A percentile compares a stretch with the other conserved stretches of the same genome.
phyloP scores from a whole-genome alignment of 305 asterid species.

The Fraxinus velutina region DNA sequence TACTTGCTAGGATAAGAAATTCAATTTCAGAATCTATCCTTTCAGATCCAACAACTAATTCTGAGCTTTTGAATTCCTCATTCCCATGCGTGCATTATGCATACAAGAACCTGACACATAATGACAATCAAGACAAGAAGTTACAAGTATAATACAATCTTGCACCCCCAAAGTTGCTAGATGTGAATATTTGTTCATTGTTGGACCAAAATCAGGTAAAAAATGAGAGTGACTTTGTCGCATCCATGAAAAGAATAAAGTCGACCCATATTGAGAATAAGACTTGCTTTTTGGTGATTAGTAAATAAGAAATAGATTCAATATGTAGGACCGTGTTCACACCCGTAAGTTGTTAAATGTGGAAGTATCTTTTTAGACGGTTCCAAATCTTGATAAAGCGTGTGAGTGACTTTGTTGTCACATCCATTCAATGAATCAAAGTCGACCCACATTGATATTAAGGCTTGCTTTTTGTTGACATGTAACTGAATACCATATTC shows the following conservation, averaged over 20 bases:
- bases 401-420: too few relatives aligned
- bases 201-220: not conserved
- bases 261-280: too few relatives aligned
- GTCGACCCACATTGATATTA: not conserved
- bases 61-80: constrained; percentile 30
- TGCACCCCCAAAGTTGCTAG: not conserved
- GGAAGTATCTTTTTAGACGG: too few relatives aligned
- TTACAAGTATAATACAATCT: not conserved
- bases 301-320: too few relatives aligned
- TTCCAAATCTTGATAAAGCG: too few relatives aligned
- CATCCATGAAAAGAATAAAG: too few relatives aligned
- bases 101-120: constrained; percentile 25
- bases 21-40: constrained; percentile 44
- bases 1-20: constrained; percentile 52
- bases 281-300: too few relatives aligned
- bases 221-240: not conserved
- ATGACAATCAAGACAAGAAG: not conserved
- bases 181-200: not conserved
- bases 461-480: too few relatives aligned
- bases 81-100: constrained; percentile 14
- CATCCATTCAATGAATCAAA: not conserved
- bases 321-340: too few relatives aligned
- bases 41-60: constrained; percentile 39
- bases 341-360: too few relatives aligned
- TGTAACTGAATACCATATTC: too few relatives aligned